Percentiles rank a stretch among this genome's conserved stretches.
These are phyloP conservation scores for Bjerkandera adusta DNA, from an alignment of 1,284 basidiomycete species.

Conservation along the genomic window DNA sequence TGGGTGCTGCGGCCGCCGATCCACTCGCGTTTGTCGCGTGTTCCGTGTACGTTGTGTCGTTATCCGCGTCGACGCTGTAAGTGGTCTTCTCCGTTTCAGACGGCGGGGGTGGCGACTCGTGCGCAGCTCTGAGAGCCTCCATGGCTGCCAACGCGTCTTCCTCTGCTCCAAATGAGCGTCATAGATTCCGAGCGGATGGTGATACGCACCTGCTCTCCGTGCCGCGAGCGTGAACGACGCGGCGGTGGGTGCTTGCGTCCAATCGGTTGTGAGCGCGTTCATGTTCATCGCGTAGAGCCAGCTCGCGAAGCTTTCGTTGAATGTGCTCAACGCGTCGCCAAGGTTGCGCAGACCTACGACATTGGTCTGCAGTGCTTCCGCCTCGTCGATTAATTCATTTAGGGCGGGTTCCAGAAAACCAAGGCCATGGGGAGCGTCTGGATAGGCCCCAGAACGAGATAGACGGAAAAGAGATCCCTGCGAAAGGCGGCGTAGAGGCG, in stretches of 20 bases:
- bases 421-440: conserved; percentile 78
- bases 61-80: conserved; percentile 32
- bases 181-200: no score
- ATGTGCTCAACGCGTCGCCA: conserved; percentile 75
- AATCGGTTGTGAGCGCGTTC: conserved; percentile 91
- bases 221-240: conserved; percentile 59
- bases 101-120: conserved; percentile 30
- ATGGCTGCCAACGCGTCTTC: conserved; percentile 32
- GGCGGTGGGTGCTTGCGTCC: conserved; percentile 77
- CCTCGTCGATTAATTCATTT: conserved; percentile 86
- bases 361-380: conserved; percentile 76
- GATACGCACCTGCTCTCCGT: conserved; percentile 52
- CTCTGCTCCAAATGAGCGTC: conserved; percentile 21
- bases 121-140: conserved; percentile 26
- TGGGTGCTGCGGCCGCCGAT: conserved; percentile 21
- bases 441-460: conserved; percentile 68
- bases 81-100: conserved; percentile 39
- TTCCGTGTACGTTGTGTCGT: conserved; percentile 35
- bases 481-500: conserved; percentile 86
- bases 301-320: conserved; percentile 93
- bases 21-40: conserved; percentile 33
- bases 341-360: conserved; percentile 70
- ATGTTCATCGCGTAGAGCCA: conserved; percentile 92
- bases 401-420: conserved; percentile 86
- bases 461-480: conserved; percentile 87